Evolutionary conservation across 352 stramenopile species (phyloP).

Genomic region (Poterioochromonas sp.): DNA sequence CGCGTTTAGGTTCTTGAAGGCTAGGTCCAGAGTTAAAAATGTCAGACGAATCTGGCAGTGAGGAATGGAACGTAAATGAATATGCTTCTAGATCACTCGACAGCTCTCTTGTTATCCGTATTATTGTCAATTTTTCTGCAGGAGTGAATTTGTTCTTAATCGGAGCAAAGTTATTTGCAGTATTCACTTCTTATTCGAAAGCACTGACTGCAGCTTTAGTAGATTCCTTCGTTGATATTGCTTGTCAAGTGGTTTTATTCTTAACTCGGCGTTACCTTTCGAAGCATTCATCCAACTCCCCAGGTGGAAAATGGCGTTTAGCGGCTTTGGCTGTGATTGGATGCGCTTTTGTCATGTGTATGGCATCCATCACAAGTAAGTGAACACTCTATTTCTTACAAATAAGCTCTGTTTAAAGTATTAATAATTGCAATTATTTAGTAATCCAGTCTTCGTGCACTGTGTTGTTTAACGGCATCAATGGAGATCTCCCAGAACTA

Average conservation of each 20-base stretch:
- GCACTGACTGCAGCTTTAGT: background rate
- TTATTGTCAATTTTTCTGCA: too few relatives aligned
- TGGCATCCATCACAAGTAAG: background rate
- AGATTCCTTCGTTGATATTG: background rate
- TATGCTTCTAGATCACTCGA: too few relatives aligned
- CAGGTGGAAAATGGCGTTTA: background rate
- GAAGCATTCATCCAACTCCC: background rate
- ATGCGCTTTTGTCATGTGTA: slow-evolving; percentile 3
- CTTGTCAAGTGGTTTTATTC: background rate
- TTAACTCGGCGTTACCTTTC: background rate
- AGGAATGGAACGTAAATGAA: too few relatives aligned
- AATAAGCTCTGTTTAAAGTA: too few relatives aligned
- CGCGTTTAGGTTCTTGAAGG: too few relatives aligned
- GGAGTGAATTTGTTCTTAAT: slow-evolving; percentile 4
- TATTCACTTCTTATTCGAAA: background rate
- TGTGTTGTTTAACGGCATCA: background rate
- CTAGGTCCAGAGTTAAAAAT: too few relatives aligned
- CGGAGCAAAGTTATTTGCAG: background rate
- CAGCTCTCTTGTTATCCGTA: background rate
- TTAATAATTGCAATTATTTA: background rate
- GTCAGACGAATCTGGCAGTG: too few relatives aligned
- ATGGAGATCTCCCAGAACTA: background rate
- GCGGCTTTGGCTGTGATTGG: background rate
- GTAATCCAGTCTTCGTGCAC: background rate
- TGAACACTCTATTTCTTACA: background rate